These are phyloP conservation scores for Cladosporium sp. DNA, from an alignment of 2,329 filamentous ascomycete genomes.

Conservation along the genomic window DNA sequence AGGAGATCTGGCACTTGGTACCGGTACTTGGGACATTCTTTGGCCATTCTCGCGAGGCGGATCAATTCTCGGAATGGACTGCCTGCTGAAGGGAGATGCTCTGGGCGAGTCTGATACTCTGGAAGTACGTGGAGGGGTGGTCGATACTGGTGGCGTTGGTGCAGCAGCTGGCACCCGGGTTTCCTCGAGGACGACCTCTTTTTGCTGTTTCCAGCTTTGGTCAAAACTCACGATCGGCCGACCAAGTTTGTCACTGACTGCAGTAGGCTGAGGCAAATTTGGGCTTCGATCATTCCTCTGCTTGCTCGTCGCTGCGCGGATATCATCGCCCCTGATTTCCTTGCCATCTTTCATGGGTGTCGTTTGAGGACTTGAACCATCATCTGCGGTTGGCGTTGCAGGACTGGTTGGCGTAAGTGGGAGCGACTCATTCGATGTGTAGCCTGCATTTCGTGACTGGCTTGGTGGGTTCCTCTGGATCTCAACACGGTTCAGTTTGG, in stretches of 20 bases:
- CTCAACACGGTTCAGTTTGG: slow-evolving; percentile 54
- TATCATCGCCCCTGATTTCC: slow-evolving; percentile 82
- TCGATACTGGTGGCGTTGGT: slow-evolving; percentile 10
- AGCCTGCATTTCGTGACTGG: slow-evolving; percentile 76
- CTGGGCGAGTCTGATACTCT: slow-evolving; percentile 4
- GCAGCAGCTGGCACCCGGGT: slow-evolving; percentile 31
- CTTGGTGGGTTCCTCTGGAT: slow-evolving; percentile 80
- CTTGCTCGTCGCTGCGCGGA: slow-evolving; percentile 86
- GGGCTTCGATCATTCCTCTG: slow-evolving; percentile 78
- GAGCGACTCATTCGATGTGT: slow-evolving; percentile 62
- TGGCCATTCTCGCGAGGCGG: slow-evolving; percentile 6
- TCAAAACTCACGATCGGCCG: slow-evolving; percentile 98
- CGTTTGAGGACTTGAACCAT: background rate
- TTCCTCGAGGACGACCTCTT: slow-evolving; percentile 67
- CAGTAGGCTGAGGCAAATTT: slow-evolving; percentile 81
- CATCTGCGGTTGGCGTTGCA: slow-evolving; percentile 8
- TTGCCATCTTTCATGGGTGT: slow-evolving; percentile 65
- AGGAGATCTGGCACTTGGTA: background rate
- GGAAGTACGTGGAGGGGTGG: background rate
- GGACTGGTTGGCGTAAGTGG: slow-evolving; percentile 33
- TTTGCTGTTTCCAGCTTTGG: slow-evolving; percentile 67
- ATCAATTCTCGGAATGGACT: slow-evolving; percentile 24
- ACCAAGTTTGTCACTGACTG: slow-evolving; percentile 84
- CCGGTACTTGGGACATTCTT: background rate
- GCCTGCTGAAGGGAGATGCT: slow-evolving; percentile 7